phyloP scores from a whole-genome alignment of 192 early-diverging fungal species.

The Lunasporangiospora selenospora region DNA sequence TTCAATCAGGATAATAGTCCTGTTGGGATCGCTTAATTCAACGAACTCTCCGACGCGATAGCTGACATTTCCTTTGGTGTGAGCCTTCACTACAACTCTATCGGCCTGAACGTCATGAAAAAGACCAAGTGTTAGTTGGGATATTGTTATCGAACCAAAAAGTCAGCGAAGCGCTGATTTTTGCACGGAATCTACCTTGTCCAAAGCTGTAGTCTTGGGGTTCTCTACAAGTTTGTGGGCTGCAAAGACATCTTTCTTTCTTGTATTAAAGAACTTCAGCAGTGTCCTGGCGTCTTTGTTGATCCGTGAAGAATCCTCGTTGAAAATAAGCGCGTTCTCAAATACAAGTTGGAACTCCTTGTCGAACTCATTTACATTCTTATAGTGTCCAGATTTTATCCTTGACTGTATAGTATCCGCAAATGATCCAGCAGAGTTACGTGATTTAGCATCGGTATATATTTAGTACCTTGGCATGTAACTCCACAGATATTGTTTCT shows the following conservation, averaged over 20 bases:
- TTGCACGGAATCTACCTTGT: conserved; percentile 24
- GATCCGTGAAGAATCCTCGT: conserved; percentile 83
- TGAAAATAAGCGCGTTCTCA: conserved; percentile 90
- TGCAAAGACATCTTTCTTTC: conserved; percentile 34
- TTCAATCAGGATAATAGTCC: conserved; percentile 36
- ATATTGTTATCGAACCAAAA: too few relatives aligned
- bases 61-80: conserved; percentile 10
- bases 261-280: conserved; percentile 44
- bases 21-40: conserved; percentile 13
- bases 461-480: too few relatives aligned
- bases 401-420: conserved; percentile 60
- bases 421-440: too few relatives aligned
- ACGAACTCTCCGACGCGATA: conserved; percentile 38
- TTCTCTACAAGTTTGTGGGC: conserved; percentile 31
- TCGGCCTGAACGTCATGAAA: too few relatives aligned
- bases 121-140: too few relatives aligned
- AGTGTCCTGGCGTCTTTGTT: conserved; percentile 75
- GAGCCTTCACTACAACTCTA: conserved; percentile 11
- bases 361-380: conserved; percentile 74
- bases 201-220: conserved; percentile 1
- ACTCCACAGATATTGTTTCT: too few relatives aligned
- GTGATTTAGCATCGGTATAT: too few relatives aligned
- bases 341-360: conserved; percentile 84
- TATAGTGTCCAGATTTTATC: conserved; percentile 70
- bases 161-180: too few relatives aligned